Conservation (phyloP, 1,284 basidiomycete species). For the Ustilago curta region DNA sequence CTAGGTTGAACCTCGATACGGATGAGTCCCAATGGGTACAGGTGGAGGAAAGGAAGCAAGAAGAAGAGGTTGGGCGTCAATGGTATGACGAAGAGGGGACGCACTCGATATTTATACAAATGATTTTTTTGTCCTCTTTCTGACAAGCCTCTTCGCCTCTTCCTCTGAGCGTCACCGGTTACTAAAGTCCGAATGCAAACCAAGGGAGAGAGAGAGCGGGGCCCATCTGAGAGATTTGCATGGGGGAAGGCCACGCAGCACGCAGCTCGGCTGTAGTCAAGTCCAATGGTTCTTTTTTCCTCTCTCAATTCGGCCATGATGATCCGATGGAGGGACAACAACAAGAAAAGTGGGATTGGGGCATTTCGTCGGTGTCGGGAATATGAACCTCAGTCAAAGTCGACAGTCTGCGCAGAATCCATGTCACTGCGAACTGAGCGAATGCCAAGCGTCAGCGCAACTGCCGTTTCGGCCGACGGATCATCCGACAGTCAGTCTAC, state of each 20-base stretch:
- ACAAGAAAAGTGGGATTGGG: neutral
- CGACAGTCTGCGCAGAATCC: no score
- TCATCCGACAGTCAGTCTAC: neutral
- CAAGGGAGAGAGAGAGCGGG: neutral
- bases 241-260: no score
- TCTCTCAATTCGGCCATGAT: neutral
- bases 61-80: no score
- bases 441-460: conserved; percentile 3
- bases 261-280: conserved; percentile 3
- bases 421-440: neutral
- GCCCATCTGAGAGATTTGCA: neutral
- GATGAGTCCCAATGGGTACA: no score
- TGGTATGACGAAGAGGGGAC: no score
- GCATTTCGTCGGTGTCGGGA: neutral
- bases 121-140: neutral
- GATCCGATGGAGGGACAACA: neutral
- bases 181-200: neutral
- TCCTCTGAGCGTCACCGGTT: conserved; percentile 1
- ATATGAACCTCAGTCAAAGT: no score
- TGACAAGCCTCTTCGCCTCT: neutral
- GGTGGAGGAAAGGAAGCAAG: no score
- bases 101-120: no score
- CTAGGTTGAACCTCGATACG: no score
- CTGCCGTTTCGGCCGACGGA: no score
- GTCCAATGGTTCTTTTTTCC: no score